A percentile compares a stretch with the other conserved stretches of the same genome.
Evolutionary conservation across 2,329 filamentous ascomycete species (phyloP).

Genomic region (Fusarium kyushuense): DNA sequence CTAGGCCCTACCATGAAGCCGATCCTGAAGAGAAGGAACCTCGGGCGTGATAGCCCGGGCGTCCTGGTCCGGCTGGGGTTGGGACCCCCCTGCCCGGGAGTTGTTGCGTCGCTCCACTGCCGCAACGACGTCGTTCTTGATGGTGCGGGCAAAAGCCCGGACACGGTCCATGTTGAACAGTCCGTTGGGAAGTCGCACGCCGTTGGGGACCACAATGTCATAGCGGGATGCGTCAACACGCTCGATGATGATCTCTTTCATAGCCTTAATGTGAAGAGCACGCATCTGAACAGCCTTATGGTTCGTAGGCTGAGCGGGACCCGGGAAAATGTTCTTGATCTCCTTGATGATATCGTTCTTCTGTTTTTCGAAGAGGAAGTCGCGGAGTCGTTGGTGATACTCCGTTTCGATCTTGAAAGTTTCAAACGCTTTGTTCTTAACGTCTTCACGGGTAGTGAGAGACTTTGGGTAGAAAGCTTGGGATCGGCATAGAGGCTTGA

Average conservation of each 20-base stretch:
- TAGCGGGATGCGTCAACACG: constrained; percentile 53
- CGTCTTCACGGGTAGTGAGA: constrained; percentile 55
- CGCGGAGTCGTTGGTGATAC: constrained; percentile 56
- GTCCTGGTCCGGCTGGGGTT: neutral
- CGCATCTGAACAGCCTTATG: constrained; percentile 49
- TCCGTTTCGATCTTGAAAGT: constrained; percentile 59
- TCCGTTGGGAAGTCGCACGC: constrained; percentile 54
- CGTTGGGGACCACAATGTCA: constrained; percentile 47
- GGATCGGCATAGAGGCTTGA: constrained; percentile 65
- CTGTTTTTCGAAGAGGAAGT: constrained; percentile 58
- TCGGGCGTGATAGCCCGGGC: neutral
- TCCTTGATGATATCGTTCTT: constrained; percentile 54
- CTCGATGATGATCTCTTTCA: constrained; percentile 59
- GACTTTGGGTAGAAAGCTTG: constrained; percentile 52
- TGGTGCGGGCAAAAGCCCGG: constrained; percentile 50
- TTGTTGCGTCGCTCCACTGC: neutral
- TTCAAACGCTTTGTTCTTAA: constrained; percentile 66
- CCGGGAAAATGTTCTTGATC: neutral
- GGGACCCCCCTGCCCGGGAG: neutral
- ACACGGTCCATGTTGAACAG: constrained; percentile 60
- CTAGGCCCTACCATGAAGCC: neutral
- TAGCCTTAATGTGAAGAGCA: constrained; percentile 53
- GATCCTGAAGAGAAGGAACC: neutral
- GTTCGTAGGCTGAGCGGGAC: neutral
- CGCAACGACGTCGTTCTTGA: neutral